Base-by-base conservation (phyloP, 2,329 filamentous ascomycete genomes). In the Bipolaris oryzae region DNA sequence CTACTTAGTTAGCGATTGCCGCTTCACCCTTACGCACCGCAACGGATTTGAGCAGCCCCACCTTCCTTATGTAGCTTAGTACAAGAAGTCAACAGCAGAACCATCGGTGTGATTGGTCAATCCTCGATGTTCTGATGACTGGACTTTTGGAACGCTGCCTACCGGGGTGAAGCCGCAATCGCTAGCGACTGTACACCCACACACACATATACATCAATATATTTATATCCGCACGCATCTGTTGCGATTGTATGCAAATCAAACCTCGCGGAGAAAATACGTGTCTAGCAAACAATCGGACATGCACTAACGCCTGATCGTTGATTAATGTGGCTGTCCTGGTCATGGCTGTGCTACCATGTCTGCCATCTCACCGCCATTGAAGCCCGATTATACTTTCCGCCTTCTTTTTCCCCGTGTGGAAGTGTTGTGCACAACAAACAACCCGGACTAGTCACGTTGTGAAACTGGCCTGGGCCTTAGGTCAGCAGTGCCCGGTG, bases 321-420 rank as follows among this genome's bases (percentile, higher is more conserved):
- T 28, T 28, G 10, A 9, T 23, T 41, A 16, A 11, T 20, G 11
- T 15, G 16, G 43, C 23, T 25, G 21, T 31, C 43, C 5, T 20
- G 28, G 7, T 33, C n/a, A 7, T n/a, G 20, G 31, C 10, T n/a
- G 28, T 33, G 15, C n/a, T 20, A 20, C 44, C 44, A 23, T 23
- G 31, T 13, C 18, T 23, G 16, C 5, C 21, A 15, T 18, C 15
- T 52, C 37, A 56, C 53, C 49, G 54, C 48, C 34, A 20, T 49
- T 28, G 13, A 52, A 47, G 46, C 34, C 21, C 11, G 9, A 42
- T 18, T 5, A 44, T 11, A 13, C 11, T 13, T 41, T 23, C 11
- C 11, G 38, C 11, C 20, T 41, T 23, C 11, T 21, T 15, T 41
- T 41, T 41, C 20, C 38, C 20, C 15, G 38, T 13, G 7, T 41